phyloP scores from a whole-genome alignment of 495 filamentous ascomycete species.

The Sordaria brevicollis region DNA sequence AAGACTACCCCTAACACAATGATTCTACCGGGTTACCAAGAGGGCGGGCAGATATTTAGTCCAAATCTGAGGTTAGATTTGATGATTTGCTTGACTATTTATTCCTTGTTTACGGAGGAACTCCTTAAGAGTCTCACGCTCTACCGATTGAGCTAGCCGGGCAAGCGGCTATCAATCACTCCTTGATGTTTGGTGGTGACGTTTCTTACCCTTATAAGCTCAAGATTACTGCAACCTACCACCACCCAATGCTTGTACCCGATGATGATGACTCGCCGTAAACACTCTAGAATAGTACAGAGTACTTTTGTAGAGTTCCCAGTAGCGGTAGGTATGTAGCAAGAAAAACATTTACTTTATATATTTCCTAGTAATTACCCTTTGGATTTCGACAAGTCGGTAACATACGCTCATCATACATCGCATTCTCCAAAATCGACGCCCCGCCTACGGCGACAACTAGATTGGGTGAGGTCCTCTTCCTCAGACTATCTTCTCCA shows the following conservation, averaged over 20 bases:
- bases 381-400: not conserved
- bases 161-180: not conserved
- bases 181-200: not conserved
- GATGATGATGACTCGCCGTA: not conserved
- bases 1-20: too few species aligned
- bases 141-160: conserved; percentile 62
- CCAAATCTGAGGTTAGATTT: too few species aligned
- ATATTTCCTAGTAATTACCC: not conserved
- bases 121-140: conserved; percentile 61
- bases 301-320: too few species aligned
- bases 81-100: too few species aligned
- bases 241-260: not conserved
- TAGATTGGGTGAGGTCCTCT: not conserved
- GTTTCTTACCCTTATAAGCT: not conserved
- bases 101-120: not conserved
- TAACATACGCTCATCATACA: not conserved
- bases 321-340: too few species aligned
- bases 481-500: not conserved
- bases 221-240: too few species aligned
- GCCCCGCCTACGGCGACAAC: not conserved
- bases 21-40: too few species aligned
- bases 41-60: too few species aligned
- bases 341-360: too few species aligned
- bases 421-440: not conserved
- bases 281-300: not conserved